phyloP scores from a whole-genome alignment of 2,329 filamentous ascomycete species.

The Herpotrichia juniperi region DNA sequence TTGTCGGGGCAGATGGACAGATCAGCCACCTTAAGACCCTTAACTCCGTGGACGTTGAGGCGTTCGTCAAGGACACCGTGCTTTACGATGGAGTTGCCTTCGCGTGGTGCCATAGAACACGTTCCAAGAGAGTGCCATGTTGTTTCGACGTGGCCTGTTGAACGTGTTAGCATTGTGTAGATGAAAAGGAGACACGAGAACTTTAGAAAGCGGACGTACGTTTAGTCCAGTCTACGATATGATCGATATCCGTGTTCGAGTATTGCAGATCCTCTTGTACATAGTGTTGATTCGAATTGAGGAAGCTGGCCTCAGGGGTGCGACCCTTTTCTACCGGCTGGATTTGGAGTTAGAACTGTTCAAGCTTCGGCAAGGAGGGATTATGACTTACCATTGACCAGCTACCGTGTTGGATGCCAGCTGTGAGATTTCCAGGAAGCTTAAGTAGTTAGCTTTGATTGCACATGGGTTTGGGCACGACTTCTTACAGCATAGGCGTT shows the following conservation, averaged over 20 bases:
- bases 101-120: slow-evolving; percentile 76
- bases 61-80: slow-evolving; percentile 79
- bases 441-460: slow-evolving; percentile 56
- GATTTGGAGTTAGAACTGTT: neutral
- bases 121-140: slow-evolving; percentile 74
- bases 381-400: slow-evolving; percentile 60
- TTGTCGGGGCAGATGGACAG: slow-evolving; percentile 80
- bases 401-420: slow-evolving; percentile 74
- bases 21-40: slow-evolving; percentile 79
- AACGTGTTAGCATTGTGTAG: slow-evolving; percentile 4
- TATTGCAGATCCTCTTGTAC: slow-evolving; percentile 71
- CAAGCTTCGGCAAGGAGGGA: neutral
- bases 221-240: slow-evolving; percentile 68
- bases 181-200: neutral
- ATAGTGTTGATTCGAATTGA: slow-evolving; percentile 70
- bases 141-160: slow-evolving; percentile 68
- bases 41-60: slow-evolving; percentile 77
- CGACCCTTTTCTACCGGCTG: slow-evolving; percentile 61
- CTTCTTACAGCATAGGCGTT: neutral
- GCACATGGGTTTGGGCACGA: neutral
- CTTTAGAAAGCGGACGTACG: slow-evolving; percentile 24
- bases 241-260: slow-evolving; percentile 64
- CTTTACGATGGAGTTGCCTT: slow-evolving; percentile 81
- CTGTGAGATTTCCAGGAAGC: slow-evolving; percentile 73
- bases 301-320: slow-evolving; percentile 53